phyloP scores from a whole-genome alignment of 495 filamentous ascomycete genomes.

The Evernia prunastri region DNA sequence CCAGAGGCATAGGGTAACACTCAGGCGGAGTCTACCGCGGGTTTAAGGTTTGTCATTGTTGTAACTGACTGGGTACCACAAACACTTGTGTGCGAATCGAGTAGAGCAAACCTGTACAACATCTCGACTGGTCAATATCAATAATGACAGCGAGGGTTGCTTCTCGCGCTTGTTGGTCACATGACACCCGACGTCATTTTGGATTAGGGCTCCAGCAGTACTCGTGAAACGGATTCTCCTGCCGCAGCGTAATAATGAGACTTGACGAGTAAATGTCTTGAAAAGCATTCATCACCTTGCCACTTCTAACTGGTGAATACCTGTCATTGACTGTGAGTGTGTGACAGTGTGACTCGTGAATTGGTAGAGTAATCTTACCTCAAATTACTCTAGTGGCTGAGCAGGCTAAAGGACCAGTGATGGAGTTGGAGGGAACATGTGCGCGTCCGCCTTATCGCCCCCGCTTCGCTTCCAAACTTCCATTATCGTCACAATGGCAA shows the following conservation, averaged over 20 bases:
- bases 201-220: neutral
- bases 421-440: slow-evolving; percentile 14
- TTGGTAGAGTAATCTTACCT: no score
- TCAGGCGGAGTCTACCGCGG: neutral
- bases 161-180: neutral
- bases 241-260: no score
- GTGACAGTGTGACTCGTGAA: neutral
- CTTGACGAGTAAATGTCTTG: no score
- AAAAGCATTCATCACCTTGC: no score
- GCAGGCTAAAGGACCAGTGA: neutral
- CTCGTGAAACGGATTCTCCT: no score
- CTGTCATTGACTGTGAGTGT: no score
- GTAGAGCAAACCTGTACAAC: no score
- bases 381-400: no score
- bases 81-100: no score
- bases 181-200: neutral
- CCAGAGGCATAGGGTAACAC: neutral
- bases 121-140: no score
- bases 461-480: slow-evolving; percentile 17
- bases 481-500: neutral
- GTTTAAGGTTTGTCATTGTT: neutral
- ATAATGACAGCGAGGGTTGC: no score
- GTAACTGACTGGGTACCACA: neutral
- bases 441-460: slow-evolving; percentile 9
- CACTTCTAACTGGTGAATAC: no score